These are phyloP conservation scores for Kingdonia uniflora DNA, from an alignment of 164 flowering plant genomes.

Conservation along the genomic window DNA sequence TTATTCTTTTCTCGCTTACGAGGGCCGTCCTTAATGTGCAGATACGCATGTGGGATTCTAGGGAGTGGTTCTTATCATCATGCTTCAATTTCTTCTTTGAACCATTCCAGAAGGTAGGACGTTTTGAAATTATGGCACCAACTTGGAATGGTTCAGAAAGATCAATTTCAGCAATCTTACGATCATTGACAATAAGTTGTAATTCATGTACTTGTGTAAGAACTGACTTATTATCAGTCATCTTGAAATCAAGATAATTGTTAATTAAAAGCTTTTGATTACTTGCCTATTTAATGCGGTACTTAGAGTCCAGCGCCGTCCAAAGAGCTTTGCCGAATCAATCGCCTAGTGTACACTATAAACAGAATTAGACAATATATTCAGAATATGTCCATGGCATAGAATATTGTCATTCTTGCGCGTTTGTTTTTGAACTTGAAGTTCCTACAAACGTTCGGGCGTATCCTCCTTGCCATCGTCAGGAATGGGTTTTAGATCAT, in stretches of 20 bases:
- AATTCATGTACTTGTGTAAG: not conserved
- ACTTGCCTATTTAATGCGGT: constrained; percentile 1
- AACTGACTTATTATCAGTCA: not conserved
- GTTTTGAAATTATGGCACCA: not conserved
- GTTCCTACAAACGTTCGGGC: too few relatives aligned
- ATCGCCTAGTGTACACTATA: not conserved
- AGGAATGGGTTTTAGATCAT: too few relatives aligned
- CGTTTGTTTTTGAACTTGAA: too few relatives aligned
- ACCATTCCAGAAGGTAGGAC: not conserved
- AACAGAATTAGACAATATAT: not conserved
- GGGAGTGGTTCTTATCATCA: not conserved
- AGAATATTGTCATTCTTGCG: not conserved
- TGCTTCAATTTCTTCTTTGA: constrained; percentile 2
- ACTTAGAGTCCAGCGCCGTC: not conserved
- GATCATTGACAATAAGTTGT: not conserved
- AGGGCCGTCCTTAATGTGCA: constrained; percentile 1
- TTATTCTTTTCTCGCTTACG: not conserved
- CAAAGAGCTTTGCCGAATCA: not conserved
- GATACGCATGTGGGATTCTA: not conserved
- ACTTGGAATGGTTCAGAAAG: too few relatives aligned
- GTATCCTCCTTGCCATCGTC: too few relatives aligned
- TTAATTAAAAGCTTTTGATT: not conserved
- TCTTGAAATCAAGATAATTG: not conserved
- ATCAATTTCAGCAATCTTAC: not conserved
- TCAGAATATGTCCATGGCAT: not conserved